Evolutionary conservation across 352 stramenopile genomes (phyloP).

Genomic region (Pythium brachiatum): DNA sequence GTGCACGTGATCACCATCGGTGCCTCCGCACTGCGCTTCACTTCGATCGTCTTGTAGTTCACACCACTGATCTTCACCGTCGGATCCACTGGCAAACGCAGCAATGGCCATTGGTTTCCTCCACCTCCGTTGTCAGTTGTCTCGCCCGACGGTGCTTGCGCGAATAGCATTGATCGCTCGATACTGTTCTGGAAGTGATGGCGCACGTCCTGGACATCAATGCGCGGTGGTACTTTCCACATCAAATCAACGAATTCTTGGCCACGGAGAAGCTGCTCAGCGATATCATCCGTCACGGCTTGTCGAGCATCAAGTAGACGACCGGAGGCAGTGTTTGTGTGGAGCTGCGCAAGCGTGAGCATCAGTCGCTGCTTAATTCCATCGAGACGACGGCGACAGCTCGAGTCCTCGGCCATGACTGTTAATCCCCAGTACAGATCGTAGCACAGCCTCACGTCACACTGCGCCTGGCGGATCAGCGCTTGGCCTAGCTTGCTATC

Average conservation of each 20-base stretch:
- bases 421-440: slow-evolving; percentile 85
- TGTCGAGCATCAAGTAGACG: slow-evolving; percentile 29
- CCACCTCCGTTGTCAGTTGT: background rate
- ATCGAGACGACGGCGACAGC: slow-evolving; percentile 77
- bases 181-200: slow-evolving; percentile 48
- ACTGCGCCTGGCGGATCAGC: slow-evolving; percentile 69
- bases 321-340: slow-evolving; percentile 49
- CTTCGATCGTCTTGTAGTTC: slow-evolving; percentile 68
- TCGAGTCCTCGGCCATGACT: slow-evolving; percentile 75
- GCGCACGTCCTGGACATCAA: slow-evolving; percentile 57
- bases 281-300: slow-evolving; percentile 55
- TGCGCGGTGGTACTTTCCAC: slow-evolving; percentile 75
- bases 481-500: slow-evolving; percentile 66
- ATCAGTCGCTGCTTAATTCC: slow-evolving; percentile 75
- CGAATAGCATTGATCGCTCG: slow-evolving; percentile 47
- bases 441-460: slow-evolving; percentile 80
- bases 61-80: slow-evolving; percentile 69
- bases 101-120: slow-evolving; percentile 26
- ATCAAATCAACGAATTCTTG: slow-evolving; percentile 83
- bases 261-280: slow-evolving; percentile 76
- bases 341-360: slow-evolving; percentile 67
- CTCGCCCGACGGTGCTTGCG: background rate
- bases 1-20: slow-evolving; percentile 80
- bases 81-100: slow-evolving; percentile 74
- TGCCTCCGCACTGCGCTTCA: slow-evolving; percentile 80